Evolutionary conservation across 805 yeast genomes (phyloP).

Genomic region (Candida oleophila): DNA sequence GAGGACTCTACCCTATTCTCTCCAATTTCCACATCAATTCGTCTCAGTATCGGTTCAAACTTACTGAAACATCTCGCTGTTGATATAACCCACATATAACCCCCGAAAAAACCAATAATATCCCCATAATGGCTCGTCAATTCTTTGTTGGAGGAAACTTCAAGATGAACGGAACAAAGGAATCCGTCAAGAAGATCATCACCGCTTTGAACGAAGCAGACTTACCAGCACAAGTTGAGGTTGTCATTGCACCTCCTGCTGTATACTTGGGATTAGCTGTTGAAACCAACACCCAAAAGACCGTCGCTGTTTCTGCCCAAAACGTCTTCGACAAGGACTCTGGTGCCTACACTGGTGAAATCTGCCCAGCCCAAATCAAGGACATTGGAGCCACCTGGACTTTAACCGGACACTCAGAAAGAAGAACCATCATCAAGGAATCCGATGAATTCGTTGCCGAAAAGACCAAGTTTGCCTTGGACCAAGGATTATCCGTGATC

Average conservation of each 20-base stretch:
- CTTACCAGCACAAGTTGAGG: constrained; percentile 79
- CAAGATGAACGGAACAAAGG: constrained; percentile 95
- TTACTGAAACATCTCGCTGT: neutral
- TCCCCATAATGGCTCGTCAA: constrained; percentile 64
- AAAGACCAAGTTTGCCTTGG: constrained; percentile 92
- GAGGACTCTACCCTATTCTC: too few species aligned
- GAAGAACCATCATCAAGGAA: constrained; percentile 92
- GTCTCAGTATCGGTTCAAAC: neutral
- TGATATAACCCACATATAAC: neutral
- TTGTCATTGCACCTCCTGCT: constrained; percentile 95
- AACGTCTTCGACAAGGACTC: constrained; percentile 82
- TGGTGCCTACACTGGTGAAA: constrained; percentile 99
- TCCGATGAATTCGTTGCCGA: constrained; percentile 87
- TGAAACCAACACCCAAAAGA: constrained; percentile 62
- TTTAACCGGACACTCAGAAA: constrained; percentile 96
- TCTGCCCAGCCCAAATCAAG: constrained; percentile 81
- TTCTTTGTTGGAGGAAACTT: constrained; percentile 99
- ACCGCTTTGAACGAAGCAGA: constrained; percentile 77
- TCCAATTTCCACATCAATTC: neutral
- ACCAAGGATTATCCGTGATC: constrained; percentile 84
- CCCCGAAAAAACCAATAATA: neutral
- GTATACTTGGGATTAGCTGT: constrained; percentile 83
- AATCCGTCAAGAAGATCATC: constrained; percentile 79
- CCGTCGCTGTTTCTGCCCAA: constrained; percentile 85
- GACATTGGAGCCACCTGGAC: constrained; percentile 95